Evolutionary conservation across 352 stramenopile species (phyloP).

Genomic region (Blastocystis sp.): DNA sequence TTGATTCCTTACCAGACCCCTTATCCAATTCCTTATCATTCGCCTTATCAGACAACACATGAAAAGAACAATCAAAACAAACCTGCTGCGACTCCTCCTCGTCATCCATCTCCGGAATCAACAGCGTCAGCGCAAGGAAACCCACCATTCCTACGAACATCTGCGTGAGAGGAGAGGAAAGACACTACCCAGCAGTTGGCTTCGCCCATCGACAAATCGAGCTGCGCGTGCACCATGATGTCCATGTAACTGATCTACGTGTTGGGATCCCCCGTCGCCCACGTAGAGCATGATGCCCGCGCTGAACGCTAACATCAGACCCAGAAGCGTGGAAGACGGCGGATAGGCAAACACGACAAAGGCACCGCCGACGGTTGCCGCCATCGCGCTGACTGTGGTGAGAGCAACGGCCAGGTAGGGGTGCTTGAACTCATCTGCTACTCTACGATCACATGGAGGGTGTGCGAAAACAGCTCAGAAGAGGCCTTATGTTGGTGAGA

Average conservation of each 20-base stretch:
- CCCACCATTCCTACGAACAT: conserved; percentile 52
- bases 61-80: not conserved
- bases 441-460: not conserved
- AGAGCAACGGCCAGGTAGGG: conserved; percentile 25
- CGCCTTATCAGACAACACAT: not conserved
- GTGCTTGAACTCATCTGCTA: conserved; percentile 42
- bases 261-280: not conserved
- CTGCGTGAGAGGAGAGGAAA: not conserved
- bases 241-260: conserved; percentile 51
- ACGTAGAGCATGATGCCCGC: conserved; percentile 54
- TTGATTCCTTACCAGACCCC: too few species aligned
- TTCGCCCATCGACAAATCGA: conserved; percentile 35
- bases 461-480: not conserved
- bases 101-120: conserved; percentile 7
- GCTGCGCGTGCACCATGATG: conserved; percentile 50
- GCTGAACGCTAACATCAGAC: conserved; percentile 23
- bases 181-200: not conserved
- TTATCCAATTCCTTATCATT: not conserved
- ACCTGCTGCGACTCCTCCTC: not conserved
- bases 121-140: not conserved
- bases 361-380: conserved; percentile 3
- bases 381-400: conserved; percentile 28
- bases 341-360: conserved; percentile 28
- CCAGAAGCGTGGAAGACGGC: conserved; percentile 15
- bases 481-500: not conserved